Base-by-base conservation (phyloP, 2,329 filamentous ascomycete species). In the Pseudogymnoascus sp. region DNA sequence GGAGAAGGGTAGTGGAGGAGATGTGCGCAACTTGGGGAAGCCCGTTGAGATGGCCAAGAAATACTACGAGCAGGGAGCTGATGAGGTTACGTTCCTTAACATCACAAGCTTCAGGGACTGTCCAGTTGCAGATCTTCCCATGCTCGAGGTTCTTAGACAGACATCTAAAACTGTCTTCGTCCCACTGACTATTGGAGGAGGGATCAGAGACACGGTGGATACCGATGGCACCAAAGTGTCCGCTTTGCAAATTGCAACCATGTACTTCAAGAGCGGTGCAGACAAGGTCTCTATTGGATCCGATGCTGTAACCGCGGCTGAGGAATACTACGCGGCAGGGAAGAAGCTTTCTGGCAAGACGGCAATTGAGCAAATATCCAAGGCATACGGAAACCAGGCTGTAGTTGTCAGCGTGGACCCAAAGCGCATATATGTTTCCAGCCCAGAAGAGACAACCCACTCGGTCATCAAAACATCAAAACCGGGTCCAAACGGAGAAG, bases 91-190 rank as follows among this genome's bases (percentile, higher is more conserved):
- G 0, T 99, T 99, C 74, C 81, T 99, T 66, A 99, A 99, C 79
- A 99, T 99, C 71, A 99, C 92, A 1, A 94, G 88, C 18, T 99
- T 99, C 82, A 86, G 94, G 63, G 94, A 97, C 76, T 95, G 91
- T 65, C 94, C 94, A 6, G 75, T 97, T 10, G 89, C 86, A 65
- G 94, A 99, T 75, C 78, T 92, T 3, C 94, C 94, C 6, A 99
- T 99, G 94, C 84, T 99, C 58, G 92, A 99, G 75, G 86, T 99
- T 59, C 78, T 99, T 55, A 84, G 91, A 55, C 83, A 84, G 65
- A 90, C 92, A 0, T 94, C 92, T 8, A 83, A 90, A 71, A 92
- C 90, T 0, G 92, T 97, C 41, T 99, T 99, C 71, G 94, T 99
- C 2, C 94, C 94, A 2, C 78, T 99, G 63, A 99, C 94, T 9